Base-by-base conservation (phyloP, 2,329 filamentous ascomycete species). In the Beauveria caledonica region DNA sequence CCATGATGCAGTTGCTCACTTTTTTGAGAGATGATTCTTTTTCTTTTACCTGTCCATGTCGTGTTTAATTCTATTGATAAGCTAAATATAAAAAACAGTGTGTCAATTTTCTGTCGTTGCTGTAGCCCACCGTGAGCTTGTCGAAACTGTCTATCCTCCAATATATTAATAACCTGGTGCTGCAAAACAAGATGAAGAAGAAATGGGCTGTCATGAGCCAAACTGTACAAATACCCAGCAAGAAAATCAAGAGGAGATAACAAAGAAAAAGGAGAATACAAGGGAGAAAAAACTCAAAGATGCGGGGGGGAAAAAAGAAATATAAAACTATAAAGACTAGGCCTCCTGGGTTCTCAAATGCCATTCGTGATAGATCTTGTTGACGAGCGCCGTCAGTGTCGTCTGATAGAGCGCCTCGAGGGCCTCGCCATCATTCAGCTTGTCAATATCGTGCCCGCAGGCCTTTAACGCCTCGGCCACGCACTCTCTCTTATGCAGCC, bases 351-450 rank as follows among this genome's bases (percentile, higher is more conserved):
- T 19, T 9, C 15, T 17, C 36, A 46, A 21, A n/a, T 33, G 29
- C 39, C 45, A 44, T 10, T 51, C 46, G 46, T 44, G 36, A 36
- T 58, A 58, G 4, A 58, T 23, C 25, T 44, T 51, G 25, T 3
- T 9, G 39, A 58, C 29, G 23, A 58, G 56, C 9, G 5, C 25
- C 39, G 21, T 13, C 3, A 58, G 46, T 17, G 36, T 58, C 29
- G 13, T 8, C 13, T 42, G 3, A 39, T 51, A 51, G 21, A 58
- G 36, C 5, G 23, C 17, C 3, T 27, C 3, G 23, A 62, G 39
- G 59, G 65, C 19, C 40, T 58, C 19, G 51, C 49, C 15, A 61
- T 63, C 11, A 8, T 65, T 68, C 1, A 70, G 62, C 62, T 76
- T 67, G 19, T 65, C 64, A 1, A 68, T 7, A 23, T 21, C 17